These are phyloP conservation scores for Hyphopichia khmerensis DNA, from an alignment of 1,139 yeast species.

Conservation along the genomic window DNA sequence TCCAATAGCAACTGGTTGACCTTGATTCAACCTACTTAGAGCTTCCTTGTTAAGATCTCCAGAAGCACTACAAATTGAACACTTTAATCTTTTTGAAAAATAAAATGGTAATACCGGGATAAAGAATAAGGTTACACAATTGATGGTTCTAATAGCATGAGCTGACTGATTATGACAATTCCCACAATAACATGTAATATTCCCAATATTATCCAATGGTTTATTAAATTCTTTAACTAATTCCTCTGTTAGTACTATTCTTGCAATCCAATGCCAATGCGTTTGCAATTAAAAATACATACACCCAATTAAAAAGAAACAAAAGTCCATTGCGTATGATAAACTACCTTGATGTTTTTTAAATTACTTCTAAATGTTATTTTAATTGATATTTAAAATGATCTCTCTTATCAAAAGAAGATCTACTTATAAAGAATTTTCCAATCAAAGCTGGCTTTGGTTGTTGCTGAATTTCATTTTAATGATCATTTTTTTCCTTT, in stretches of 20 bases:
- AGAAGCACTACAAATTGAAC: conserved; percentile 45
- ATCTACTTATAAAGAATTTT: too few species aligned
- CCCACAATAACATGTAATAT: conserved; percentile 32
- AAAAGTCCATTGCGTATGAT: conserved; percentile 14
- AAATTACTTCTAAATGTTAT: too few species aligned
- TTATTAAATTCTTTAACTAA: conserved; percentile 31
- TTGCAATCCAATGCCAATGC: conserved; percentile 2
- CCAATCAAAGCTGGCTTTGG: too few species aligned
- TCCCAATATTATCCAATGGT: conserved; percentile 26
- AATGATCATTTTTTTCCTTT: too few species aligned
- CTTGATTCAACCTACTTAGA: conserved; percentile 31
- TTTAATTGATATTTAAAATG: too few species aligned
- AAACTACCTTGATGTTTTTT: too few species aligned
- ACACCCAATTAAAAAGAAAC: conserved; percentile 33
- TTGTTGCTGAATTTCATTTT: too few species aligned
- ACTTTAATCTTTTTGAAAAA: conserved; percentile 36
- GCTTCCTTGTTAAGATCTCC: conserved; percentile 34
- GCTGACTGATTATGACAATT: conserved; percentile 50
- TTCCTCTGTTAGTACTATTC: conserved; percentile 6
- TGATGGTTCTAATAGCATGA: conserved; percentile 40
- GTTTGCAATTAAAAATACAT: conserved; percentile 13
- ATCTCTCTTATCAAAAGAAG: too few species aligned
- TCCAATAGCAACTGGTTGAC: conserved; percentile 45
- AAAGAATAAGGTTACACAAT: conserved; percentile 45
- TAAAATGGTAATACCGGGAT: conserved; percentile 47